A percentile compares a stretch with the other conserved stretches of the same genome.
These are phyloP conservation scores for Ganoderma boninense DNA, from an alignment of 1,284 basidiomycete genomes.

Conservation along the genomic window DNA sequence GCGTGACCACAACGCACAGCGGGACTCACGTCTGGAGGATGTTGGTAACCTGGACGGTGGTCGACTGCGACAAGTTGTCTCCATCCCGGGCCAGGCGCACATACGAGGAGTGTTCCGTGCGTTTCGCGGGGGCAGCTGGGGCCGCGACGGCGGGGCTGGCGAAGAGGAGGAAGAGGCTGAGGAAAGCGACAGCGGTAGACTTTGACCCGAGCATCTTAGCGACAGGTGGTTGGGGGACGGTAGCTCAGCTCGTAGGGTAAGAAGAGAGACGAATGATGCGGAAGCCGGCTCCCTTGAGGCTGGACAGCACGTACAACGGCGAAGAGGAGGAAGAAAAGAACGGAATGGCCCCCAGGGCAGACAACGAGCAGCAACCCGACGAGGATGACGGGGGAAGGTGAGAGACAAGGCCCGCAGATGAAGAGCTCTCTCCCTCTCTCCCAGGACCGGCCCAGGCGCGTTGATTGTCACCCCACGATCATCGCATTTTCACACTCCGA, in stretches of 20 bases:
- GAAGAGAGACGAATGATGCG: slow-evolving; percentile 35
- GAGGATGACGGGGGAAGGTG: slow-evolving; percentile 35
- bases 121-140: slow-evolving; percentile 33
- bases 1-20: slow-evolving; percentile 4
- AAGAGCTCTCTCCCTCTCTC: background rate
- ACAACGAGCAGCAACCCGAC: slow-evolving; percentile 40
- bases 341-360: slow-evolving; percentile 65
- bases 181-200: slow-evolving; percentile 43
- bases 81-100: slow-evolving; percentile 34
- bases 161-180: slow-evolving; percentile 44
- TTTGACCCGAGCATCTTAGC: slow-evolving; percentile 44
- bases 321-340: slow-evolving; percentile 52
- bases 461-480: slow-evolving; percentile 27
- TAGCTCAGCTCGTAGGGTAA: slow-evolving; percentile 19
- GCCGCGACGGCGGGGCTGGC: slow-evolving; percentile 35
- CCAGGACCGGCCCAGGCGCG: slow-evolving; percentile 16
- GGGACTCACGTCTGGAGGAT: slow-evolving; percentile 46
- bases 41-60: slow-evolving; percentile 42
- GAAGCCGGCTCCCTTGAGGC: slow-evolving; percentile 61
- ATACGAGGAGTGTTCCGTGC: slow-evolving; percentile 21
- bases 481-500: slow-evolving; percentile 17
- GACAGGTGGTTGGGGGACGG: slow-evolving; percentile 25
- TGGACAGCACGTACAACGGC: slow-evolving; percentile 46
- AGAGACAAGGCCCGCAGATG: slow-evolving; percentile 20
- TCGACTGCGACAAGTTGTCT: slow-evolving; percentile 35